Evolutionary conservation across 495 filamentous ascomycete genomes (phyloP).

Genomic region (Lasiosphaeria hispida): DNA sequence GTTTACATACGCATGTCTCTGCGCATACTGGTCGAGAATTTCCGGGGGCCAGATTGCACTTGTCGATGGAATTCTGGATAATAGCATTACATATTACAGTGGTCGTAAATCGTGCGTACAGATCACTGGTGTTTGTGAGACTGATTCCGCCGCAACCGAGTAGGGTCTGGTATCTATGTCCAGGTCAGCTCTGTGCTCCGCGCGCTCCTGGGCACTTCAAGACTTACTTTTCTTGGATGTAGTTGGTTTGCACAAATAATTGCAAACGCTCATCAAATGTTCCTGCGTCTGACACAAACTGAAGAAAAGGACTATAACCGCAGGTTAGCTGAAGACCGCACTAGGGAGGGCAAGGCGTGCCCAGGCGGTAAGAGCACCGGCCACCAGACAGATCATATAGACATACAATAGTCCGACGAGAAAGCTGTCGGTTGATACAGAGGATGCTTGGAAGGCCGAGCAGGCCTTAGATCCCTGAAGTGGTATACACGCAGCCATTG

Average conservation of each 20-base stretch:
- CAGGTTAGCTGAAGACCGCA: slow-evolving; percentile 17
- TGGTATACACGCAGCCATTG: slow-evolving; percentile 65
- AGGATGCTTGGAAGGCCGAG: slow-evolving; percentile 77
- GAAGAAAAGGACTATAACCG: slow-evolving; percentile 73
- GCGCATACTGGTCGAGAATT: slow-evolving; percentile 81
- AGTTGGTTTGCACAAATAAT: slow-evolving; percentile 70
- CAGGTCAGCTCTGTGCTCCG: neutral
- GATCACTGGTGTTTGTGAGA: slow-evolving; percentile 72
- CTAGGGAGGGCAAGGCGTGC: neutral
- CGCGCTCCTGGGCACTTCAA: slow-evolving; percentile 8
- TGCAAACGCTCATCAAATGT: slow-evolving; percentile 77
- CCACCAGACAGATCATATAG: neutral
- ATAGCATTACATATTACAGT: slow-evolving; percentile 93
- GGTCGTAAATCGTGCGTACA: slow-evolving; percentile 92
- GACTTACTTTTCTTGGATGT: slow-evolving; percentile 71
- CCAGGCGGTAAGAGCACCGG: neutral
- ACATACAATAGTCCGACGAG: slow-evolving; percentile 70
- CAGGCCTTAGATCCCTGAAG: slow-evolving; percentile 77
- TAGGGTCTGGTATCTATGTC: slow-evolving; percentile 63
- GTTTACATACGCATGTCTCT: slow-evolving; percentile 69
- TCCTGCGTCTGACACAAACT: slow-evolving; percentile 69
- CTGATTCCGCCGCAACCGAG: slow-evolving; percentile 80
- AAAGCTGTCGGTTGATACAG: slow-evolving; percentile 68
- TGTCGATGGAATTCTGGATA: slow-evolving; percentile 80
- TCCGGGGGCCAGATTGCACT: slow-evolving; percentile 62